Base-by-base conservation (phyloP, 495 filamentous ascomycete genomes). In the Xylaria grammica region DNA sequence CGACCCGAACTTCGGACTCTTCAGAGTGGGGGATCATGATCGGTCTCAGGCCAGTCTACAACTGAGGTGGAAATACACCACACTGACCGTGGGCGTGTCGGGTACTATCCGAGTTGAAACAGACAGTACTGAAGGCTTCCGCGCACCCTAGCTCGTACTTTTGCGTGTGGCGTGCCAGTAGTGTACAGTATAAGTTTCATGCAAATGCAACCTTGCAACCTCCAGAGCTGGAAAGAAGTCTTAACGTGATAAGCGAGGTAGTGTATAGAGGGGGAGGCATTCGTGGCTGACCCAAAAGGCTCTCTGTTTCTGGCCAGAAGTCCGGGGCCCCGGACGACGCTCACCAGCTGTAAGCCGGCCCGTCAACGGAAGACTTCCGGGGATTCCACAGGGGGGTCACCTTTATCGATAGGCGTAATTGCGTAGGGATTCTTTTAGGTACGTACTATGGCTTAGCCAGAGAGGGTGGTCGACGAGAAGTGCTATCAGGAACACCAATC, bases 101-200 rank as follows among this genome's bases (percentile, higher is more conserved):
- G 34, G 34, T 11, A 11, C 34, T 3, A 15, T 42, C 24, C n/a
- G 19, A 42, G 40, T 22, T 42, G 36, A 42, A 59, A 40, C 54
- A 57, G 8, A 45, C 36, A 20, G 44, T 2, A 24, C 24, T n/a
- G 7, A 11, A 36, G 34, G 11, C 26, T 57, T 15, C 17, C 20
- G 32, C 45, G 38, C 56, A 46, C 48, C 29, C 32, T 42, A 59
- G 56, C 56, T 59, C 32, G 49, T 56, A n/a, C 13, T 36, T 30
- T 34, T 32, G 26, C 38, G 29, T 32, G 42, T 15, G 56, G 22
- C 40, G 40, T 24, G 27, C 11, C 17, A 27, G n/a, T n/a, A n/a
- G n/a, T 10, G 17, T 48, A 24, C 30, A 55, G 20, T 19, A 36
- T 34, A 11, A 19, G n/a, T n/a, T n/a, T n/a, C n/a, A n/a, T n/a